Conservation (phyloP, 2,329 filamentous ascomycete species). For the Dactylonectria estremocensis region DNA sequence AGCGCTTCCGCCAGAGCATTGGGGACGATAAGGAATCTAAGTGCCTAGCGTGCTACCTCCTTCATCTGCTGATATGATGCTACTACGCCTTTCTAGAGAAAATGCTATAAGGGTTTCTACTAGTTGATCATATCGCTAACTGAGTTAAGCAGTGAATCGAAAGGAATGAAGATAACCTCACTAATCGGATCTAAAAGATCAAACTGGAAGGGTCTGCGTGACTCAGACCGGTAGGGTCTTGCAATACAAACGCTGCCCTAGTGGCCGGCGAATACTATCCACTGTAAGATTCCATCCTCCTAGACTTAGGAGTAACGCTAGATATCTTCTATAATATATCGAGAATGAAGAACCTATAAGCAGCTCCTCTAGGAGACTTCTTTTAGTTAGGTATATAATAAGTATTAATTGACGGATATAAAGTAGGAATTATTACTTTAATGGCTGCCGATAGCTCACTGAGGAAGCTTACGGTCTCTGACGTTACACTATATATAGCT, state of each 20-base stretch:
- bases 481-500: background rate
- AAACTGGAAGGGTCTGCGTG: background rate
- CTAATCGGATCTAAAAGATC: background rate
- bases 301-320: background rate
- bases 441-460: background rate
- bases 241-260: background rate
- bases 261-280: background rate
- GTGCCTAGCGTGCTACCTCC: background rate
- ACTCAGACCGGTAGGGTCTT: background rate
- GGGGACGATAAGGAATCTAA: too few species aligned
- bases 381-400: background rate
- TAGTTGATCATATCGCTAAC: too few species aligned
- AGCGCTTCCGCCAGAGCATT: background rate
- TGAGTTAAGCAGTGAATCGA: background rate
- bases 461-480: background rate
- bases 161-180: background rate
- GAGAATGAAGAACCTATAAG: background rate
- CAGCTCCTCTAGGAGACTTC: background rate
- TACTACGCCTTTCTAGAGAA: background rate
- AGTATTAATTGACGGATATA: background rate
- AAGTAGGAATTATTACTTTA: background rate
- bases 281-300: background rate
- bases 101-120: too few species aligned
- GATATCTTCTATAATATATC: background rate
- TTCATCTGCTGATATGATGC: background rate